Evolutionary conservation across 257 asterid genomes (phyloP).

Genomic region (Scutellaria barbata): DNA sequence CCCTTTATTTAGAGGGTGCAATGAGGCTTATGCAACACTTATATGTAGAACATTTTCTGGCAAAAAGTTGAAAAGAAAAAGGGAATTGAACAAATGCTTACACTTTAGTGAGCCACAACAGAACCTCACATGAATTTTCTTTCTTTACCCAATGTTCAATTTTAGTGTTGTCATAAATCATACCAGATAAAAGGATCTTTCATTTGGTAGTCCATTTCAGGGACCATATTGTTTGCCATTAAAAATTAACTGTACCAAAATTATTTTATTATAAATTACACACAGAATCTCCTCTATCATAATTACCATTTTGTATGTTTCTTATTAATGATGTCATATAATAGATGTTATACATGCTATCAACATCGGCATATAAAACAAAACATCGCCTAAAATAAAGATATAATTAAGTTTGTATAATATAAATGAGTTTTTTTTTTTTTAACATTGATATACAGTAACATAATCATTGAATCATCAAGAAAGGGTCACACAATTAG

Average conservation of each 20-base stretch:
- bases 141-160: constrained; percentile 29
- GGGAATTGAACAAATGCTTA: constrained; percentile 27
- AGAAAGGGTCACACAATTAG: constrained; percentile 20
- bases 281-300: no score
- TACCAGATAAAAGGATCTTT: constrained; percentile 27
- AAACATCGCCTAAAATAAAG: no score
- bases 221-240: constrained; percentile 29
- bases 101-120: constrained; percentile 30
- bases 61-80: constrained; percentile 29
- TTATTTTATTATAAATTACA: not conserved
- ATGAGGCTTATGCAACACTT: constrained; percentile 12
- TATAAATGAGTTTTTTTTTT: no score
- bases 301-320: no score
- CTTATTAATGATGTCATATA: no score
- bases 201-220: constrained; percentile 15
- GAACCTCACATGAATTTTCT: constrained; percentile 38
- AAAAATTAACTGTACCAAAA: not conserved
- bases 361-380: no score
- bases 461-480: not conserved
- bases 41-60: constrained; percentile 13
- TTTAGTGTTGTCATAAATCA: constrained; percentile 13
- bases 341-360: no score
- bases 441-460: no score
- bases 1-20: no score
- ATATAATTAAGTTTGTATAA: no score